Percentiles rank a stretch among this genome's conserved stretches.
These are phyloP conservation scores for Flaveria robusta DNA, from an alignment of 129 eudicot species.

Conservation along the genomic window DNA sequence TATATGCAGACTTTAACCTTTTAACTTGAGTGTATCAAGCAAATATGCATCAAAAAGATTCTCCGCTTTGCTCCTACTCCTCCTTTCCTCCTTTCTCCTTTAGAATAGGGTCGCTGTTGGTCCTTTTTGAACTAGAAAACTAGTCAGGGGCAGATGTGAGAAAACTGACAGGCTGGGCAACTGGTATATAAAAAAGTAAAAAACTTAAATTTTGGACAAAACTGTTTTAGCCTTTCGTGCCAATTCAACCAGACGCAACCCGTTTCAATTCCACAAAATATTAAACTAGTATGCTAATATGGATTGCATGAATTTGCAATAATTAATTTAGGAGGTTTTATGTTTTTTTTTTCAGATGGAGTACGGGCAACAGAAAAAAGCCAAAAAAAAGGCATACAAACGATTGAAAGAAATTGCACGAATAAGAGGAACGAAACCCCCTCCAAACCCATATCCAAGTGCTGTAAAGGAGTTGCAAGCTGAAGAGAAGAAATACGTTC, in stretches of 20 bases:
- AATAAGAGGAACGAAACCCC: conserved; percentile 71
- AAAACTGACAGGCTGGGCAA: not conserved
- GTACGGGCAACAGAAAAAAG: conserved; percentile 62
- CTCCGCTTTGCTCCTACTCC: too few species aligned
- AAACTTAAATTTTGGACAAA: not conserved
- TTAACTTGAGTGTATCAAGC: not conserved
- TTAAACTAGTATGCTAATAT: not conserved
- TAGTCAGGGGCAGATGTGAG: not conserved
- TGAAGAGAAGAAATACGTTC: conserved; percentile 65
- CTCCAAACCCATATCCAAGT: conserved; percentile 86
- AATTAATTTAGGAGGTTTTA: not conserved
- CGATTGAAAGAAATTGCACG: conserved; percentile 71
- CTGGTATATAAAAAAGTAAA: not conserved
- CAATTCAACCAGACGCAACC: not conserved
- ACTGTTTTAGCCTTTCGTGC: not conserved
- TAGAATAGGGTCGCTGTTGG: too few species aligned
- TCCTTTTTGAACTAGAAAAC: too few species aligned
- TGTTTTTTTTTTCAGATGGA: conserved; percentile 53
- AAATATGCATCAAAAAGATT: not conserved
- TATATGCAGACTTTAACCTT: conserved; percentile 12
- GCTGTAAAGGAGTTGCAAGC: conserved; percentile 89
- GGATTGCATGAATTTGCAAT: not conserved
- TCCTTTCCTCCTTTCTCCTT: too few species aligned
- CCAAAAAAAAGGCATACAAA: conserved; percentile 69
- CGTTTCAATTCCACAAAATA: not conserved